These are phyloP conservation scores for Pichia scutulata DNA, from an alignment of 805 yeast genomes.

Conservation along the genomic window DNA sequence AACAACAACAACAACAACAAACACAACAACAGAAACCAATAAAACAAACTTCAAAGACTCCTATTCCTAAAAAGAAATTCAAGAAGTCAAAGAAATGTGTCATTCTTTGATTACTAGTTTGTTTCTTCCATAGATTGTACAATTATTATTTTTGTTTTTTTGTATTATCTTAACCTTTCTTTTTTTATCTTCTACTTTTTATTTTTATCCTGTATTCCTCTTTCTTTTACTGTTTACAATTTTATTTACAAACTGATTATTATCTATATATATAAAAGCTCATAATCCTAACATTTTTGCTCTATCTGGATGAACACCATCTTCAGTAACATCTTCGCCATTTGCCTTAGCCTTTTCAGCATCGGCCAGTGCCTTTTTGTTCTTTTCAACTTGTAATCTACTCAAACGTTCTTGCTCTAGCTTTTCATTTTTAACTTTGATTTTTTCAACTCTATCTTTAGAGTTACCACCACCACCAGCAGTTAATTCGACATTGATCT, in stretches of 20 bases:
- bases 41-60: conserved; percentile 9
- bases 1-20: neutral
- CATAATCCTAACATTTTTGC: conserved; percentile 35
- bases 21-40: neutral
- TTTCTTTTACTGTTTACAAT: conserved; percentile 6
- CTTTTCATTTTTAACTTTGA: conserved; percentile 71
- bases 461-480: conserved; percentile 99
- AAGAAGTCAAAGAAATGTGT: conserved; percentile 44
- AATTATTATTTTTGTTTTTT: neutral
- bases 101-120: conserved; percentile 29
- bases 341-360: conserved; percentile 12
- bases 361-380: conserved; percentile 31
- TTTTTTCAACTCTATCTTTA: conserved; percentile 53
- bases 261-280: neutral
- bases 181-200: neutral
- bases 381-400: conserved; percentile 41
- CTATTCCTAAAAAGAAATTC: conserved; percentile 14
- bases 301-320: conserved; percentile 60
- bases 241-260: neutral
- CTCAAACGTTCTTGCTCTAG: conserved; percentile 61
- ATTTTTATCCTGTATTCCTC: conserved; percentile 8
- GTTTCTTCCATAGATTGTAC: neutral
- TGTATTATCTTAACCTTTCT: conserved; percentile 2
- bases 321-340: conserved; percentile 16
- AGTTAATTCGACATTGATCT: conserved; percentile 90